Conservation (phyloP, 441 rosid species). For the Gossypium trilobum region DNA sequence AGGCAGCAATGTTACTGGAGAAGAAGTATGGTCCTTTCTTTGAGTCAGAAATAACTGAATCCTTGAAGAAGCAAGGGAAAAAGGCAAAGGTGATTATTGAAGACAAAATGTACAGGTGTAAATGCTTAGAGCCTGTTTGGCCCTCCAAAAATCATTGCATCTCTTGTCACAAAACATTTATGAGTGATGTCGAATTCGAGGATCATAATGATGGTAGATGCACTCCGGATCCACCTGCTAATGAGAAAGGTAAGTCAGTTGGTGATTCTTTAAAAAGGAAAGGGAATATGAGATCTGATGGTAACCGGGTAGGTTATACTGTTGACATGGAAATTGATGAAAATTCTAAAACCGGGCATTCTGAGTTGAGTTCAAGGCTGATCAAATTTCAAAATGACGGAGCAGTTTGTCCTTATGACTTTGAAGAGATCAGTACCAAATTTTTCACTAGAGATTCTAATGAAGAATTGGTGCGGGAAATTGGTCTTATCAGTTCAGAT, state of each 20-base stretch:
- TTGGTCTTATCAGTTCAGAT: constrained; percentile 77
- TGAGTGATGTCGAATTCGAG: constrained; percentile 44
- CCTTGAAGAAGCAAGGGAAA: constrained; percentile 42
- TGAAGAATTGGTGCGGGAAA: constrained; percentile 70
- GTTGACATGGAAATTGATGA: constrained; percentile 28
- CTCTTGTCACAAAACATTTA: constrained; percentile 70
- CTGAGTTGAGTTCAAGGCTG: constrained; percentile 46
- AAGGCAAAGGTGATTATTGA: constrained; percentile 35
- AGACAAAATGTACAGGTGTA: constrained; percentile 63
- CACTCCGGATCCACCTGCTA: constrained; percentile 29
- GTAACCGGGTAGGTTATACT: constrained; percentile 24
- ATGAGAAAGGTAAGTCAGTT: constrained; percentile 40
- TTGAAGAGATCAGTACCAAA: constrained; percentile 65
- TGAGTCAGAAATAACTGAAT: constrained; percentile 33
- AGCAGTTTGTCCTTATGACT: constrained; percentile 47
- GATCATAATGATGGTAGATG: constrained; percentile 60
- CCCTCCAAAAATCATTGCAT: constrained; percentile 74
- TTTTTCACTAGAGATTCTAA: constrained; percentile 74
- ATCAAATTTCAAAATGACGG: constrained; percentile 51
- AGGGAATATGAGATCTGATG: constrained; percentile 31
- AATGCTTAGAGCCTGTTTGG: constrained; percentile 79
- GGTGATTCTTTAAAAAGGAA: constrained; percentile 35
- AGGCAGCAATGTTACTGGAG: constrained; percentile 64
- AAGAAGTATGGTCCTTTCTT: constrained; percentile 57
- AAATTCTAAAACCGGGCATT: constrained; percentile 26